A percentile compares a stretch with the other conserved stretches of the same genome.
phyloP scores from a whole-genome alignment of 441 rosid species.

The Erodium texanum region DNA sequence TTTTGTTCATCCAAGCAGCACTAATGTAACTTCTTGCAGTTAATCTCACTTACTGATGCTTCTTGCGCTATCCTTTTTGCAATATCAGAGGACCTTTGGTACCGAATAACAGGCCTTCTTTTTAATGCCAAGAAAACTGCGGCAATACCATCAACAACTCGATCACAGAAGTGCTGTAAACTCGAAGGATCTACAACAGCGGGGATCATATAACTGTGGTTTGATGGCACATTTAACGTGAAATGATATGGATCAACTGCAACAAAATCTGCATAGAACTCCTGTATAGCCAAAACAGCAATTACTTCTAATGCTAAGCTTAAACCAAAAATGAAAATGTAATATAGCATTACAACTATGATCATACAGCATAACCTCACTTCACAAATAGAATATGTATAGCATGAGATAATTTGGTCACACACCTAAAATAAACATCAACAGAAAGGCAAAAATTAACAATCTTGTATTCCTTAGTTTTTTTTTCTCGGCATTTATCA shows the following conservation, averaged over 20 bases:
- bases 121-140: conserved; percentile 77
- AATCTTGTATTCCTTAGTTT: no score
- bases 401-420: background rate
- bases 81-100: conserved; percentile 84
- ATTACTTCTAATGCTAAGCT: conserved; percentile 16
- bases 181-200: conserved; percentile 87
- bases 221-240: conserved; percentile 66
- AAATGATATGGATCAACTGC: conserved; percentile 80
- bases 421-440: no score
- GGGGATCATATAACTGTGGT: conserved; percentile 80
- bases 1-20: background rate
- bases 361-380: background rate
- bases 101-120: conserved; percentile 84
- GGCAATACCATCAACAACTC: conserved; percentile 80
- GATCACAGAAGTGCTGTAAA: conserved; percentile 72
- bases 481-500: background rate
- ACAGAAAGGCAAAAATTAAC: no score
- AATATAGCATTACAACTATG: background rate
- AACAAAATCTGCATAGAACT: conserved; percentile 88
- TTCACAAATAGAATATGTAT: background rate
- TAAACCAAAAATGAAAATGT: background rate
- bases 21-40: background rate
- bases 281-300: conserved; percentile 46
- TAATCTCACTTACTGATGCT: conserved; percentile 56
- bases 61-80: conserved; percentile 97